Conservation (phyloP, 129 eudicot species). For the Scalesia atractyloides region DNA sequence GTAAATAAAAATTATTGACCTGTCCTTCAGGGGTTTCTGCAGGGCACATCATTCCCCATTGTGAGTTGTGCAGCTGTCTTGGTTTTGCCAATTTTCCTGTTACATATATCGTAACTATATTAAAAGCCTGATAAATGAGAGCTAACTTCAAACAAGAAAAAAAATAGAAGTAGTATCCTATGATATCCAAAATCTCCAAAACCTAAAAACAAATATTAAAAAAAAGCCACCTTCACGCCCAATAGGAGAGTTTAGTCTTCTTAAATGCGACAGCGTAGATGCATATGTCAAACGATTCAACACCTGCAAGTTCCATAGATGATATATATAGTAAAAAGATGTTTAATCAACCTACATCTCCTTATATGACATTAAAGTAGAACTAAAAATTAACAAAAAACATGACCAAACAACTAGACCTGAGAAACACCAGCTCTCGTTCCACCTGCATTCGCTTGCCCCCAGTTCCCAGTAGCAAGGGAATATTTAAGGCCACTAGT, state of each 20-base stretch:
- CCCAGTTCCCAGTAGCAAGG: slow-evolving; percentile 99
- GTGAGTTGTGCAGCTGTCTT: slow-evolving; percentile 93
- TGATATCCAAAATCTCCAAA: slow-evolving; percentile 5
- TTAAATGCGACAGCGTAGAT: slow-evolving; percentile 89
- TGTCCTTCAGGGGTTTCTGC: slow-evolving; percentile 99
- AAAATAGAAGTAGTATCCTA: background rate
- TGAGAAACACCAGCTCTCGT: slow-evolving; percentile 97
- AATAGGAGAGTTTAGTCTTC: slow-evolving; percentile 91
- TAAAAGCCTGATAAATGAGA: background rate
- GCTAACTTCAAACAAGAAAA: no score
- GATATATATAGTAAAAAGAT: background rate
- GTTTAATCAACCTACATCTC: slow-evolving; percentile 4
- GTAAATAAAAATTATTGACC: slow-evolving; percentile 26
- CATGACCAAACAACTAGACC: slow-evolving; percentile 32
- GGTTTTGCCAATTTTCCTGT: slow-evolving; percentile 94
- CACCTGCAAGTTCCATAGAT: slow-evolving; percentile 50
- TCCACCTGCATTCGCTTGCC: slow-evolving; percentile 97
- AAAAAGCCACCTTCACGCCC: slow-evolving; percentile 84
- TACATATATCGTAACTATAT: background rate
- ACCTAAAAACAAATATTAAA: background rate
- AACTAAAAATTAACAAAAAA: background rate
- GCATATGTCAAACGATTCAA: slow-evolving; percentile 94
- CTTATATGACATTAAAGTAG: background rate
- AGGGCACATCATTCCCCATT: slow-evolving; percentile 99
- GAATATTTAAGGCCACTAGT: slow-evolving; percentile 96